These are phyloP conservation scores for Nephelium lappaceum DNA, from an alignment of 345 rosid species.

Conservation along the genomic window DNA sequence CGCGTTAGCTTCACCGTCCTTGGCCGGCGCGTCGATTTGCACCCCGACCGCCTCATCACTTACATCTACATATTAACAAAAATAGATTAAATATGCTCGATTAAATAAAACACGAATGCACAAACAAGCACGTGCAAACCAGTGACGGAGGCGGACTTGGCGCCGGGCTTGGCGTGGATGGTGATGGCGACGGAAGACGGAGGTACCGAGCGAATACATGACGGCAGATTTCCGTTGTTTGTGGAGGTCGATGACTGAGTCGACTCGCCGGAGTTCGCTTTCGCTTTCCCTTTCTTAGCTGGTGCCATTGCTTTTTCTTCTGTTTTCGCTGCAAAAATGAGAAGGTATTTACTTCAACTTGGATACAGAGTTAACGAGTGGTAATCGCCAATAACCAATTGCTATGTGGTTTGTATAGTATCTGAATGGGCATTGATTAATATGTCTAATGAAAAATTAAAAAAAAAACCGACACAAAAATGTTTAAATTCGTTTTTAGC, in stretches of 20 bases:
- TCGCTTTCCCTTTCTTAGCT: conserved; percentile 60
- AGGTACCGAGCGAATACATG: conserved; percentile 60
- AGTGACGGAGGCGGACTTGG: conserved; percentile 84
- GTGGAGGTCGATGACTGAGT: conserved; percentile 25
- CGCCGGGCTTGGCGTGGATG: conserved; percentile 96
- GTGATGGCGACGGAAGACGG: conserved; percentile 89
- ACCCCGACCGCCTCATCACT: conserved; percentile 83
- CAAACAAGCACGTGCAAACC: conserved; percentile 38
- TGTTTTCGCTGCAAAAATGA: no score
- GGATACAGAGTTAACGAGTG: no score
- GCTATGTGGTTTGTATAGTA: no score
- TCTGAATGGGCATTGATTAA: no score
- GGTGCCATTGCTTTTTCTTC: conserved; percentile 50
- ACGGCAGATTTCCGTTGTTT: conserved; percentile 42
- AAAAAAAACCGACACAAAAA: no score
- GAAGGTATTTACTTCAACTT: no score
- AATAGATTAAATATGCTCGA: no score
- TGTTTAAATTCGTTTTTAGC: no score
- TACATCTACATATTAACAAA: no score
- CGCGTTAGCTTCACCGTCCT: conserved; percentile 92
- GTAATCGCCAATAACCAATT: no score
- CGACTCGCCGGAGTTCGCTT: conserved; percentile 43
- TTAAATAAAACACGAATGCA: no score
- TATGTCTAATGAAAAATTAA: no score
- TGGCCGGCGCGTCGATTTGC: conserved; percentile 92